A percentile compares a stretch with the other conserved stretches of the same genome.
These are phyloP conservation scores for Solanum rostratum DNA, from an alignment of 257 asterid genomes.

Conservation along the genomic window DNA sequence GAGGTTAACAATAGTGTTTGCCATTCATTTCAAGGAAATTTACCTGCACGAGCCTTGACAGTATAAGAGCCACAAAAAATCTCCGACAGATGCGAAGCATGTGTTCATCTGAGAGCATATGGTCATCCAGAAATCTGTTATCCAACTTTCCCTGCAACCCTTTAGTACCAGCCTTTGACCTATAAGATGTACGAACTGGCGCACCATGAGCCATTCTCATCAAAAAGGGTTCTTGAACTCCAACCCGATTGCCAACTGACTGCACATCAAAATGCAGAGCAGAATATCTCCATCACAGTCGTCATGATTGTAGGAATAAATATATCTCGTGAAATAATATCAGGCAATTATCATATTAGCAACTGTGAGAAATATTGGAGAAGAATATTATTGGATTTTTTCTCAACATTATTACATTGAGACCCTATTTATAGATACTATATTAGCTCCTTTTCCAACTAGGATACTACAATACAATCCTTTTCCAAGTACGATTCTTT, in stretches of 20 bases:
- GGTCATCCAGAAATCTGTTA: constrained; percentile 26
- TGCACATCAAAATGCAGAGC: constrained; percentile 26
- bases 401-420: no score
- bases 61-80: constrained; percentile 82
- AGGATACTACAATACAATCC: no score
- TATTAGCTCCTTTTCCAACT: no score
- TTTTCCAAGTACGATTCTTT: no score
- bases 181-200: constrained; percentile 39
- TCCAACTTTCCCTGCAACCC: constrained; percentile 39
- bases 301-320: background rate
- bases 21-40: background rate
- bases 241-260: constrained; percentile 96
- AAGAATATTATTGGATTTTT: no score
- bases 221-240: constrained; percentile 88
- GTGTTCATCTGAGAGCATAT: constrained; percentile 61
- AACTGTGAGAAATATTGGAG: background rate
- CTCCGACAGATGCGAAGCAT: constrained; percentile 83
- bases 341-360: background rate
- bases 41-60: constrained; percentile 96
- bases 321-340: background rate
- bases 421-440: no score
- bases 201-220: constrained; percentile 99
- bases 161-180: constrained; percentile 40
- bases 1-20: background rate
- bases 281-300: background rate